phyloP scores from a whole-genome alignment of 441 rosid genomes.

The California macrophylla region DNA sequence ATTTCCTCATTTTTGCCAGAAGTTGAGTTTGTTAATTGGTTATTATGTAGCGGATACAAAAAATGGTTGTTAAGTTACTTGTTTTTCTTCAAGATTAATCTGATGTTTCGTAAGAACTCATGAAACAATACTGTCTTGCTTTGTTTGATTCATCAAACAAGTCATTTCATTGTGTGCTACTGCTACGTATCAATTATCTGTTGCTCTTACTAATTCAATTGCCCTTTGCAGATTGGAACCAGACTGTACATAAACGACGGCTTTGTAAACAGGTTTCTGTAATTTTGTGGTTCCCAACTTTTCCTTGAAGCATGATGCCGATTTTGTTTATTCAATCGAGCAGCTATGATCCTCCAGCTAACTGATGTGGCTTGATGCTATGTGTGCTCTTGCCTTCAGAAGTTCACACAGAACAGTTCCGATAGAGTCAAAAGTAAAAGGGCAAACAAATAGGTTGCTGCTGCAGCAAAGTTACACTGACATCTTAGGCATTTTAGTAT shows the following conservation, averaged over 20 bases:
- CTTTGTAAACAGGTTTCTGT: constrained; percentile 8
- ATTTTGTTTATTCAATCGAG: not conserved
- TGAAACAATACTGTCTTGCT: not conserved
- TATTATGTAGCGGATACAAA: no score
- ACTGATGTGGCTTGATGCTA: not conserved
- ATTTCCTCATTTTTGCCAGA: no score
- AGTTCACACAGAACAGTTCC: not conserved
- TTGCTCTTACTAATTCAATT: constrained; percentile 4
- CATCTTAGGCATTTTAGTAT: not conserved
- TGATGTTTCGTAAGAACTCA: not conserved
- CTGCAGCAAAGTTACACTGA: not conserved
- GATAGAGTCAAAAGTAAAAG: not conserved
- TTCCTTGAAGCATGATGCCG: not conserved
- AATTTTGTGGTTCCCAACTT: constrained; percentile 9
- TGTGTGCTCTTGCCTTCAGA: no score
- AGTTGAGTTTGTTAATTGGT: no score
- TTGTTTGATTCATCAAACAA: not conserved
- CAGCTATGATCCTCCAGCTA: not conserved
- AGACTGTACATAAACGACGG: constrained; percentile 7
- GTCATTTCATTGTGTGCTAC: not conserved
- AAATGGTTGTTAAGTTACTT: no score
- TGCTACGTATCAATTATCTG: not conserved
- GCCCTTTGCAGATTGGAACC: constrained; percentile 19
- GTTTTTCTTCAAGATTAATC: no score
- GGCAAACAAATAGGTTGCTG: not conserved